phyloP scores from a whole-genome alignment of 73 alveolate species.

The Effrenium voratum region DNA sequence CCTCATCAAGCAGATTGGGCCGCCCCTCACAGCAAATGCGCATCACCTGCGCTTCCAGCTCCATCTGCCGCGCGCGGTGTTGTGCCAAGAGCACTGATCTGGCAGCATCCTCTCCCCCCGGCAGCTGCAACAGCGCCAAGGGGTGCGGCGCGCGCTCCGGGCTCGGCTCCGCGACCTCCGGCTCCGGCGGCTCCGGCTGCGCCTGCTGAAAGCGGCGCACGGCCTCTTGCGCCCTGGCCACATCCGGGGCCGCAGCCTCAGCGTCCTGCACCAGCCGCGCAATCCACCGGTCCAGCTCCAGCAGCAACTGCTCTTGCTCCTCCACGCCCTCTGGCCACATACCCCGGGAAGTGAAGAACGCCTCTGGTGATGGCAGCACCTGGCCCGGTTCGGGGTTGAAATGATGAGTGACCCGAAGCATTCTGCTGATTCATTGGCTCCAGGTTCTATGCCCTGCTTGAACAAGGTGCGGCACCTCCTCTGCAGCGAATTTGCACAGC shows the following conservation, averaged over 20 bases:
- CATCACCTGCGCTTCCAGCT: slow-evolving; percentile 29
- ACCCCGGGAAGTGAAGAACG: slow-evolving; percentile 39
- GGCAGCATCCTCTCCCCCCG: slow-evolving; percentile 61
- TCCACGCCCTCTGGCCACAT: slow-evolving; percentile 59
- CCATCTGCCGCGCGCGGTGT: slow-evolving; percentile 56
- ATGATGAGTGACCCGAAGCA: too few relatives aligned
- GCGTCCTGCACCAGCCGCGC: slow-evolving; percentile 57
- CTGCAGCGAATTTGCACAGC: slow-evolving; percentile 31
- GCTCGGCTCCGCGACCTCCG: neutral
- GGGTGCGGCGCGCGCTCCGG: slow-evolving; percentile 25
- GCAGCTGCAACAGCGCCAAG: slow-evolving; percentile 47
- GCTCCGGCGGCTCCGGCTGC: neutral
- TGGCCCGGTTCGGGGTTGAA: neutral
- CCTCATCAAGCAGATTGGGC: slow-evolving; percentile 43
- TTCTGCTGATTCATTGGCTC: too few relatives aligned
- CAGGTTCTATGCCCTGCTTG: too few relatives aligned
- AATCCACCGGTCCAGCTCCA: slow-evolving; percentile 45
- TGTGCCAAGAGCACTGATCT: slow-evolving; percentile 57
- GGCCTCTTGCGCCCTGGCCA: slow-evolving; percentile 19
- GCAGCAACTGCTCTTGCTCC: neutral
- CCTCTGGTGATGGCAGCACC: slow-evolving; percentile 68
- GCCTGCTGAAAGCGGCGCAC: neutral
- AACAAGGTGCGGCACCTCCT: slow-evolving; percentile 38
- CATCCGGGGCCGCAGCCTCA: slow-evolving; percentile 44
- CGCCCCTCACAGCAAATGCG: slow-evolving; percentile 51